These are phyloP conservation scores for Cercospora nicotianae DNA, from an alignment of 2,329 filamentous ascomycete species.

Conservation along the genomic window DNA sequence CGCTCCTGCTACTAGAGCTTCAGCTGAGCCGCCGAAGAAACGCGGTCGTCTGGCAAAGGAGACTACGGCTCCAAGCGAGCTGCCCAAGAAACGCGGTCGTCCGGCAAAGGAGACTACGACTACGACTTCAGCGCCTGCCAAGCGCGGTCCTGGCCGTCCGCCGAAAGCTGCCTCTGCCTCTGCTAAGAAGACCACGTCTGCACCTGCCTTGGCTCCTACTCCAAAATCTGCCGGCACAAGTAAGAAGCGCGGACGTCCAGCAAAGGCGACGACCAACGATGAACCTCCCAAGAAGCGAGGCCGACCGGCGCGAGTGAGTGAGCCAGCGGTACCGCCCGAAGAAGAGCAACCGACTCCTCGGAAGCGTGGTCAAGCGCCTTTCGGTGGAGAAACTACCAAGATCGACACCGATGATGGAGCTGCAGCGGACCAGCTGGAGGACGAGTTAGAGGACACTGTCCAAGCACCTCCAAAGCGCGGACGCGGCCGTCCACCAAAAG, in stretches of 20 bases:
- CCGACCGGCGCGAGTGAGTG: constrained; percentile 23
- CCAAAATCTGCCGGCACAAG: constrained; percentile 15
- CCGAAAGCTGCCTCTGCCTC: constrained; percentile 3
- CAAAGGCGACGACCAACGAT: constrained; percentile 10
- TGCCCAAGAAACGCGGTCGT: constrained; percentile 37
- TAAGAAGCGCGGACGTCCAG: constrained; percentile 28
- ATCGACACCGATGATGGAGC: constrained; percentile 32
- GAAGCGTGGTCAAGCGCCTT: constrained; percentile 34
- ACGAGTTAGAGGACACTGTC: constrained; percentile 30
- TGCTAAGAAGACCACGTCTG: background rate
- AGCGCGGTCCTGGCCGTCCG: constrained; percentile 12
- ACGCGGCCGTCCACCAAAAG: constrained; percentile 17
- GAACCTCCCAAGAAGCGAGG: constrained; percentile 33
- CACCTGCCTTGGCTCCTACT: constrained; percentile 7
- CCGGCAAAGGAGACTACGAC: constrained; percentile 16
- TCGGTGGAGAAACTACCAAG: constrained; percentile 36
- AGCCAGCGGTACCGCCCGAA: constrained; percentile 8
- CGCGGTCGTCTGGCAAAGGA: constrained; percentile 31
- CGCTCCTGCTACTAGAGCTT: constrained; percentile 11
- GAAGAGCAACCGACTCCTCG: constrained; percentile 27
- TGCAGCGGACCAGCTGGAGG: constrained; percentile 35
- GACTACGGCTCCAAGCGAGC: constrained; percentile 9
- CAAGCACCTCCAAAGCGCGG: constrained; percentile 21
- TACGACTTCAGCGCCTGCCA: background rate
- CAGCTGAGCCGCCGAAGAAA: constrained; percentile 33